These are phyloP conservation scores for Tetrahymena borealis DNA, from an alignment of 73 alveolate species.

Conservation along the genomic window DNA sequence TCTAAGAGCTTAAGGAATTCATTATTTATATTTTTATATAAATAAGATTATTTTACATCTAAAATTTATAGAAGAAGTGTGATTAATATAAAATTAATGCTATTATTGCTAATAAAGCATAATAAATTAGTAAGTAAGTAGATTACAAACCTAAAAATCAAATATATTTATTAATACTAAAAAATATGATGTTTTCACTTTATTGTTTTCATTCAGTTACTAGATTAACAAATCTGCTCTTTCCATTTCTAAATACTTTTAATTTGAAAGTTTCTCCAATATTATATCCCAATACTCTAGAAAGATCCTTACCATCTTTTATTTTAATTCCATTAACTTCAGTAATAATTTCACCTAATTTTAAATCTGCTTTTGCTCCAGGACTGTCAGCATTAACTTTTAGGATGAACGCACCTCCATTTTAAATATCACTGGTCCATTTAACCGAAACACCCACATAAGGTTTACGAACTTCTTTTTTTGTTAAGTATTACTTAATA, in stretches of 20 bases:
- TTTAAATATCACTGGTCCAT: background rate
- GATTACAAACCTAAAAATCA: too few species aligned
- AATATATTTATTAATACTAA: too few species aligned
- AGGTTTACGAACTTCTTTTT: background rate
- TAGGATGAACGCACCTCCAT: constrained; percentile 42
- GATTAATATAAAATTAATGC: too few species aligned
- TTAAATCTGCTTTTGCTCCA: constrained; percentile 36
- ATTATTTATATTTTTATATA: too few species aligned
- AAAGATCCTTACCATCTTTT: constrained; percentile 24
- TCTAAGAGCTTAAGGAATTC: too few species aligned
- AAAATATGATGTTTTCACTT: background rate
- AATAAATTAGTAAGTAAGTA: too few species aligned
- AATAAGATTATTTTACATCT: too few species aligned
- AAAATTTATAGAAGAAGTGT: too few species aligned
- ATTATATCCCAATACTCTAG: constrained; percentile 11
- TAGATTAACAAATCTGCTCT: background rate
- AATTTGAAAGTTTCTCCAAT: background rate
- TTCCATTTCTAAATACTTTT: background rate
- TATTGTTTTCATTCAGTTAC: background rate
- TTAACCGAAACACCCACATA: background rate
- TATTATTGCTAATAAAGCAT: too few species aligned
- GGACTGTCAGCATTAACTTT: constrained; percentile 40
- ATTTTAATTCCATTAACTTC: constrained; percentile 12
- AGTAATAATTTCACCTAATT: constrained; percentile 33
- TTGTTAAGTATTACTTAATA: background rate